phyloP scores from a whole-genome alignment of 164 flowering plant species.

The Sedum album region DNA sequence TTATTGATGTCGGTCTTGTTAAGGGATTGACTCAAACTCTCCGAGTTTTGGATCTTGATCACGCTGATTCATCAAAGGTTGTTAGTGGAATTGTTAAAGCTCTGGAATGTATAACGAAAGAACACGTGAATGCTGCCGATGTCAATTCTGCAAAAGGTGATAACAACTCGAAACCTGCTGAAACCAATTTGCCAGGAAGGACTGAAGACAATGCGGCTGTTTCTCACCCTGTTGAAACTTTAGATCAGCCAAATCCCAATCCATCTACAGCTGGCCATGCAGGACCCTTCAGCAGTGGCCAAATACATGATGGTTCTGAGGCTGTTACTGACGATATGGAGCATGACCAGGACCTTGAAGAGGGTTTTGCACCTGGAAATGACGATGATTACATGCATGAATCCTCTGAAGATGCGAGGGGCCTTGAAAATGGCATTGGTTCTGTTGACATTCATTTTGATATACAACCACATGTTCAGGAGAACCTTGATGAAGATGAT shows the following conservation, averaged over 20 bases:
- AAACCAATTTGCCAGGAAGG: slow-evolving; percentile 33
- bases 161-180: slow-evolving; percentile 40
- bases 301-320: slow-evolving; percentile 70
- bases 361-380: slow-evolving; percentile 48
- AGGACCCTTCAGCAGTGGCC: slow-evolving; percentile 38
- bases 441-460: slow-evolving; percentile 61
- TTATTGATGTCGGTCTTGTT: slow-evolving; percentile 86
- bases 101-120: slow-evolving; percentile 80
- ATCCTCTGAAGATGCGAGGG: slow-evolving; percentile 55
- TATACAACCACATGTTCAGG: slow-evolving; percentile 56
- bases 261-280: slow-evolving; percentile 29
- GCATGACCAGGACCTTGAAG: slow-evolving; percentile 79
- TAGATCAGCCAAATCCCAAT: slow-evolving; percentile 44
- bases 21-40: slow-evolving; percentile 57
- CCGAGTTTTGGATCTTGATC: slow-evolving; percentile 80
- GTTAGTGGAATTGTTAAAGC: slow-evolving; percentile 79
- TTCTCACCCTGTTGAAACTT: slow-evolving; percentile 44
- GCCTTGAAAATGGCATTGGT: slow-evolving; percentile 63
- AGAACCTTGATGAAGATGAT: slow-evolving; percentile 61
- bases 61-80: slow-evolving; percentile 72
- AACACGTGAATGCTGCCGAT: slow-evolving; percentile 65
- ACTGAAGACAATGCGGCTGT: slow-evolving; percentile 31
- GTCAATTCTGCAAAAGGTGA: slow-evolving; percentile 40
- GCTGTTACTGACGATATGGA: slow-evolving; percentile 90
- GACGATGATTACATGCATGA: slow-evolving; percentile 93